Base-by-base conservation (phyloP, 1,139 yeast species). In the Keqinozyma sinolaborantium region DNA sequence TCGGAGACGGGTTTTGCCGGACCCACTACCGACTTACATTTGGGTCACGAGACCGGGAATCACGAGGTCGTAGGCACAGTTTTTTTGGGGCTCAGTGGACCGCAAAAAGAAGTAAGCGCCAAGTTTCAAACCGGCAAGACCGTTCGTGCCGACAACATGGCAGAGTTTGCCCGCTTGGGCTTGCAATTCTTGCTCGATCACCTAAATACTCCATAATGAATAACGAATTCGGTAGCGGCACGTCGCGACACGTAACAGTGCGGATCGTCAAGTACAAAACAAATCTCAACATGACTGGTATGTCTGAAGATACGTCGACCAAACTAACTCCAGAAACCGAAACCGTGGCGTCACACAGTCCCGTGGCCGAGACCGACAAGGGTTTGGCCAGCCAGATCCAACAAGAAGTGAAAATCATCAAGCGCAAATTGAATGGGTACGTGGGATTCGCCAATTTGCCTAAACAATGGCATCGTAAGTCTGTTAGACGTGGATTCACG, bases 401-500 rank as follows among this genome's bases (percentile, higher is more conserved):
- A 30, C 64, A 53, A 35, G 78, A 73, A 28, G 60, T 73, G 33
- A 74, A 73, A 51, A 70, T 87, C 39, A 78, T 87, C 50, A 83
- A 83, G 50, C 81, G 95, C 47, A 86, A 86, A 53, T 77, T 90
- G 48, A 84, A 81, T 45, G 95, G 95, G 5, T 90, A 83, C 57
- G 98, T 94, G 38, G 99, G 99, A 3, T 92, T 94, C 63, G 96
- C 97, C 47, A 94, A 90, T 62, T 73, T 94, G 52, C 99, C 99
- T 38, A 92, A 90, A 58, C 99, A 94, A 69, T 92, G 97, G 97
- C 97, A 92, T 64, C 79, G 96, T 63, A 88, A 86, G 60, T 83
- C 95, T 4, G 81, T 90, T 44, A 83, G 92, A 62, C 79, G 92
- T 57, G 99, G 98, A n/a, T 94, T 92, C 72, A 76, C 71, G 50